Evolutionary conservation across 495 filamentous ascomycete genomes (phyloP).

Genomic region (Talaromyces adpressus): DNA sequence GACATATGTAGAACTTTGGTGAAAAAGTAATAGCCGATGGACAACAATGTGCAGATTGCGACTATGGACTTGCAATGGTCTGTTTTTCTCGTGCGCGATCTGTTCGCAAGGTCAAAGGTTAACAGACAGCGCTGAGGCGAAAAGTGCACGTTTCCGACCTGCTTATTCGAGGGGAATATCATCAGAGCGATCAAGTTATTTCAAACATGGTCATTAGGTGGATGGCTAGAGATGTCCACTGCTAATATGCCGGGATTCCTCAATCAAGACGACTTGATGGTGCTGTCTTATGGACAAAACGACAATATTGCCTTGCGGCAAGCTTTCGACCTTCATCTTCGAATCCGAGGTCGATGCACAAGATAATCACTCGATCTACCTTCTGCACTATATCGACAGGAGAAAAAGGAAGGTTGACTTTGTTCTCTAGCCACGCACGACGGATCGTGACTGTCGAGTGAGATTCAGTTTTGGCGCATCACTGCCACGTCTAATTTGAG

Average conservation of each 20-base stretch:
- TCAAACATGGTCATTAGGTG: slow-evolving; percentile 69
- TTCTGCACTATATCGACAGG: slow-evolving; percentile 55
- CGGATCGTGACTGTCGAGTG: no score
- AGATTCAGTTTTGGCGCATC: no score
- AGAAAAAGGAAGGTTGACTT: no score
- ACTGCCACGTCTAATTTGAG: no score
- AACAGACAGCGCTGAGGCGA: no score
- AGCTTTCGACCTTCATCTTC: slow-evolving; percentile 62
- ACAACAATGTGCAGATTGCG: slow-evolving; percentile 24
- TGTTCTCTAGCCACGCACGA: no score
- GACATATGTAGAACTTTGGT: slow-evolving; percentile 59
- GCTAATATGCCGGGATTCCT: slow-evolving; percentile 33
- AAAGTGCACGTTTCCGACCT: no score
- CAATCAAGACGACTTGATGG: slow-evolving; percentile 54
- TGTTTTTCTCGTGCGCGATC: slow-evolving; percentile 79
- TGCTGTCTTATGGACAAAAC: slow-evolving; percentile 47
- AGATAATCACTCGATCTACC: slow-evolving; percentile 66
- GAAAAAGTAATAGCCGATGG: slow-evolving; percentile 58
- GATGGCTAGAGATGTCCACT: slow-evolving; percentile 53
- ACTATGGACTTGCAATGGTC: slow-evolving; percentile 74
- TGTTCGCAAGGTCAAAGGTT: slow-evolving; percentile 66
- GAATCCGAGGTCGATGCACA: slow-evolving; percentile 65
- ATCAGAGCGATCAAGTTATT: slow-evolving; percentile 68
- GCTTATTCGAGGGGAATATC: slow-evolving; percentile 67
- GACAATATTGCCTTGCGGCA: slow-evolving; percentile 42